A percentile compares a stretch with the other conserved stretches of the same genome.
Conservation (phyloP, 805 yeast genomes). For the Yamadazyma nakazawae region DNA sequence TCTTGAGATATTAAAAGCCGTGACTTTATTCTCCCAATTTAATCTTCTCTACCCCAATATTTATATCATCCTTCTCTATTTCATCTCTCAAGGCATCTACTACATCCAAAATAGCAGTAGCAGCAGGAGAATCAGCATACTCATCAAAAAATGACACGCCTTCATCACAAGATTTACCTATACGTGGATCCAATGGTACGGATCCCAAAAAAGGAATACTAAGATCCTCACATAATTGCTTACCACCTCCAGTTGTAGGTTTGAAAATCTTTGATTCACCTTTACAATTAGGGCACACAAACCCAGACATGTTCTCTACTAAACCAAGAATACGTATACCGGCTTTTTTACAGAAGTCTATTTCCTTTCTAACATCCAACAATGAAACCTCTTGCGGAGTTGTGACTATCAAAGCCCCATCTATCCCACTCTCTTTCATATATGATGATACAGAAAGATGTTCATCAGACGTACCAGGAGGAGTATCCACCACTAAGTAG, state of each 20-base stretch:
- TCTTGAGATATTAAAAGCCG: too few species aligned
- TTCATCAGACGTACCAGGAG: constrained; percentile 98
- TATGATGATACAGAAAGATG: constrained; percentile 87
- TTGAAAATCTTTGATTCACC: constrained; percentile 87
- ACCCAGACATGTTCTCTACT: constrained; percentile 98
- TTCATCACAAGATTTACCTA: constrained; percentile 81
- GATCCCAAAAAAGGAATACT: constrained; percentile 79
- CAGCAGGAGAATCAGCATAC: constrained; percentile 90
- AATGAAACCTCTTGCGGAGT: constrained; percentile 98
- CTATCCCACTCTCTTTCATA: constrained; percentile 85
- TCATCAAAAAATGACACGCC: constrained; percentile 83
- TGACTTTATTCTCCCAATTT: neutral
- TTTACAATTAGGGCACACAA: constrained; percentile 92
- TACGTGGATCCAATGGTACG: constrained; percentile 94
- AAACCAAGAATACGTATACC: constrained; percentile 80
- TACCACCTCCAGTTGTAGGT: constrained; percentile 97
- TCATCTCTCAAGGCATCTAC: constrained; percentile 68
- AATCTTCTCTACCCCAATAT: neutral
- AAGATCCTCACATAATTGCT: constrained; percentile 74
- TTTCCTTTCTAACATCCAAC: constrained; percentile 91
- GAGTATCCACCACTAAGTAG: constrained; percentile 89
- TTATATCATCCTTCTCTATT: constrained; percentile 33
- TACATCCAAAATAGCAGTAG: constrained; percentile 78
- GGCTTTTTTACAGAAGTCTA: constrained; percentile 92
- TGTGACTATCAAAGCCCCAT: constrained; percentile 92